Conservation (phyloP, 257 asterid genomes). For the Penstemon davidsonii region DNA sequence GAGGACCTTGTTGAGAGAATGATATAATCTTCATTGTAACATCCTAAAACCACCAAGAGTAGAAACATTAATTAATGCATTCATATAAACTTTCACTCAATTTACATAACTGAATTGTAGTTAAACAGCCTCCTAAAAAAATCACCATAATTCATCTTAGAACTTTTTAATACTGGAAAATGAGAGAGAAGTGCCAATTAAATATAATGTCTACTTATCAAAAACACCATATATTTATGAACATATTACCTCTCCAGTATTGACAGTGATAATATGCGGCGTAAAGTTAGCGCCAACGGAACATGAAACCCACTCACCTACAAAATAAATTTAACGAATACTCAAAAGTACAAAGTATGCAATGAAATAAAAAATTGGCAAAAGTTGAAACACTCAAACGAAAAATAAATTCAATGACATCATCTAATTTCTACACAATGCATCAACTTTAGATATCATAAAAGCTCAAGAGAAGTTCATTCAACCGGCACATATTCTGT, state of each 20-base stretch:
- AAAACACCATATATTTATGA: not conserved
- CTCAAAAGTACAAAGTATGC: too few relatives aligned
- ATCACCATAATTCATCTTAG: not conserved
- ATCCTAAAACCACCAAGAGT: slow-evolving; percentile 47
- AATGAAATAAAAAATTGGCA: slow-evolving; percentile 20
- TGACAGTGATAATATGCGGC: slow-evolving; percentile 75
- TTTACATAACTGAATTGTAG: too few relatives aligned
- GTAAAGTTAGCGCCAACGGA: slow-evolving; percentile 83
- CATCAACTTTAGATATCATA: not conserved
- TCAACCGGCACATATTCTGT: not conserved
- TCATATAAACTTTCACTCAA: not conserved
- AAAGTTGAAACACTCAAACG: slow-evolving; percentile 1
- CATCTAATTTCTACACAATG: not conserved
- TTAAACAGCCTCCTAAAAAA: too few relatives aligned
- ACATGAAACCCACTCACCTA: slow-evolving; percentile 86
- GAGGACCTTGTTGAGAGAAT: slow-evolving; percentile 77
- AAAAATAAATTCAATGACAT: not conserved
- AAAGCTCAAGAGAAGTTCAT: not conserved
- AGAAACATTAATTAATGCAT: slow-evolving; percentile 5
- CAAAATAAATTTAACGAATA: slow-evolving; percentile 18
- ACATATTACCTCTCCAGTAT: slow-evolving; percentile 80
- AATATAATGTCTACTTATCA: not conserved
- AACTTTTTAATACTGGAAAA: not conserved
- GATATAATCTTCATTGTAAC: slow-evolving; percentile 81
- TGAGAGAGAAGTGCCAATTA: not conserved